Base-by-base conservation (phyloP, 2,329 filamentous ascomycete genomes). In the Colletotrichum limetticola region DNA sequence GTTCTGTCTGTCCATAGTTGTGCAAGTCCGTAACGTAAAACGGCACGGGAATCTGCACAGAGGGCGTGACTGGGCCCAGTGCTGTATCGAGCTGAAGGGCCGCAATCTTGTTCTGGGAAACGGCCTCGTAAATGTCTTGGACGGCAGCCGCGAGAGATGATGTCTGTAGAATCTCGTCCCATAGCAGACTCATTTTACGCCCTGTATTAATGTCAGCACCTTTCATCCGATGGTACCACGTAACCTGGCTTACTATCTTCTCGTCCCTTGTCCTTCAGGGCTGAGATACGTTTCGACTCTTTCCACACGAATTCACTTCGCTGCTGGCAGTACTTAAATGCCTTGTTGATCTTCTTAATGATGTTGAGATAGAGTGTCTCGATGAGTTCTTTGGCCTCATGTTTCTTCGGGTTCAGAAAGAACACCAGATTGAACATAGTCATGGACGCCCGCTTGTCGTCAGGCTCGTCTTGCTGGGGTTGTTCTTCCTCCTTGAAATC, bases 351-450 rank as follows among this genome's bases (percentile, higher is more conserved):
- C 82, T 97, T 97, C 82, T 95, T 97, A 75, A 95, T 93, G 52
- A 98, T 92, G 80, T 98, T 94, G 66, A 94, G 89, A 81, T 98
- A 98, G 79, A 98, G 82, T 5, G 85, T 92, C 75, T 97, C 94
- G 56, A 93, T 90, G 58, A 97, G 78, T 86, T 89, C 87, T 69
- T 94, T 93, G 76, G 93, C 91, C 79, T 98, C 94, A 69, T 95
- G 87, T 65, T 92, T 91, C 62, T 92, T 92, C 3, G 95, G 94
- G 76, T 94, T 93, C 75, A 98, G 86, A 63, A 98, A 94, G 81
- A 98, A 98, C 28, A 98, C 95, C 12, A 98, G 90, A 81, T 98
- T 97, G 84, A 99, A 99, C 96, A 98, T 98, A 75, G 92, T 95
- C 94, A 98, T 95, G 59, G 90, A 90, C 76, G 88, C 90, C 76